Conservation (phyloP, 495 filamentous ascomycete species). For the Aspergillus baeticus region DNA sequence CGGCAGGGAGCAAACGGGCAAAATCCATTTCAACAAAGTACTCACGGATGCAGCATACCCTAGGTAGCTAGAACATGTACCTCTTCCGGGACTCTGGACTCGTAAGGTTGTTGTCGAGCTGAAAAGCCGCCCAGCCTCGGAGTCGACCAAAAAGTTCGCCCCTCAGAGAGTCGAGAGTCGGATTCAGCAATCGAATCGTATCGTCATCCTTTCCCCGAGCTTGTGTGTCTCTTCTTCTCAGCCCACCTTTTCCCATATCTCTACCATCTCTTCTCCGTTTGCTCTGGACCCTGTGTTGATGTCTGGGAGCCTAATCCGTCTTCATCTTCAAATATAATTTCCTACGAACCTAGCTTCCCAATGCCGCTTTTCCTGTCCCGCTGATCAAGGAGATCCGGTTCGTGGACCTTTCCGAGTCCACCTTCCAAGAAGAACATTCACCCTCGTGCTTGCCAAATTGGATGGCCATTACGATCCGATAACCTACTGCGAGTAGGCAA, state of each 20-base stretch:
- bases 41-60: too few relatives aligned
- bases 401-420: slow-evolving; percentile 12
- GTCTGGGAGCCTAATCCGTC: background rate
- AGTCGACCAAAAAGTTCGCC: background rate
- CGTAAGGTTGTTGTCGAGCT: background rate
- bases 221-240: slow-evolving; percentile 2
- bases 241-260: background rate
- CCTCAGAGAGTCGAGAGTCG: background rate
- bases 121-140: background rate
- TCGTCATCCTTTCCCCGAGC: slow-evolving; percentile 9
- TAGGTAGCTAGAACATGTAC: too few relatives aligned
- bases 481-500: slow-evolving; percentile 35
- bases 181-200: slow-evolving; percentile 1
- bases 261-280: background rate
- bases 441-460: slow-evolving; percentile 17
- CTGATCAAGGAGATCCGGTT: slow-evolving; percentile 11
- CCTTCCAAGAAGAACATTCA: background rate
- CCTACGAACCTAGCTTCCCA: background rate
- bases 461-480: slow-evolving; percentile 30
- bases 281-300: background rate
- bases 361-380: slow-evolving; percentile 9
- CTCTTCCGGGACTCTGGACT: too few relatives aligned
- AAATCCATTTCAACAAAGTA: too few relatives aligned
- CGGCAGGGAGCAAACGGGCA: too few relatives aligned
- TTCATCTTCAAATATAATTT: background rate